phyloP scores from a whole-genome alignment of 495 filamentous ascomycete species.

The Penicillium parvum region DNA sequence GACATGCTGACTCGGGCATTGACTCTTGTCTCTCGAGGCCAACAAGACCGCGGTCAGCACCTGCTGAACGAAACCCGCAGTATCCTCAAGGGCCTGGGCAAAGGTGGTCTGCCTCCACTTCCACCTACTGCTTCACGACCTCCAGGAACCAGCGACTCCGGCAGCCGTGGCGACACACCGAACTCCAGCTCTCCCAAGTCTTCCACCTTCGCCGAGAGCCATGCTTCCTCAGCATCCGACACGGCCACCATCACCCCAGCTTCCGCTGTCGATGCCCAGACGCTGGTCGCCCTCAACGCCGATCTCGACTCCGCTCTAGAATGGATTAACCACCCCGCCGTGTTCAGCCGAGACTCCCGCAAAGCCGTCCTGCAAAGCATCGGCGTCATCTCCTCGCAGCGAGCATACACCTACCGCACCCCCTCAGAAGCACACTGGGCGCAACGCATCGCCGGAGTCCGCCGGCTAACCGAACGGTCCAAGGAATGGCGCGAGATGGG shows the following conservation, averaged over 20 bases:
- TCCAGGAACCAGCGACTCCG: constrained; percentile 32
- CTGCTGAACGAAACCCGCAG: constrained; percentile 88
- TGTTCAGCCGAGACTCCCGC: constrained; percentile 90
- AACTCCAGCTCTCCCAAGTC: constrained; percentile 40
- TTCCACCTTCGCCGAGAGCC: constrained; percentile 40
- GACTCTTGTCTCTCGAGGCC: constrained; percentile 83
- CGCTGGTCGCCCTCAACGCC: constrained; percentile 81
- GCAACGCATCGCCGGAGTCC: constrained; percentile 69
- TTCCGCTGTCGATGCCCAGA: constrained; percentile 69
- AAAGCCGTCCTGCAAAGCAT: constrained; percentile 97
- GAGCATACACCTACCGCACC: constrained; percentile 90
- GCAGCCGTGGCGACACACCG: constrained; percentile 35
- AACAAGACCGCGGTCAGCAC: constrained; percentile 90
- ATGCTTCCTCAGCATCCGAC: constrained; percentile 40
- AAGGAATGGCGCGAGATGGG: constrained; percentile 84
- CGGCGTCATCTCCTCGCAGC: constrained; percentile 90
- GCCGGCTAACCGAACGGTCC: constrained; percentile 68
- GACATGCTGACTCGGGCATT: constrained; percentile 96
- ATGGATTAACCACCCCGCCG: constrained; percentile 96
- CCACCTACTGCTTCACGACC: constrained; percentile 49
- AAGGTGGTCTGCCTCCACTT: constrained; percentile 91
- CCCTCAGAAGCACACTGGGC: constrained; percentile 84
- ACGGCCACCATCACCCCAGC: constrained; percentile 59
- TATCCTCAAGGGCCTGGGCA: constrained; percentile 92
- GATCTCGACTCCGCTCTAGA: constrained; percentile 93